phyloP scores from a whole-genome alignment of 306 rosid species.

The Cotoneaster glaucophyllus region DNA sequence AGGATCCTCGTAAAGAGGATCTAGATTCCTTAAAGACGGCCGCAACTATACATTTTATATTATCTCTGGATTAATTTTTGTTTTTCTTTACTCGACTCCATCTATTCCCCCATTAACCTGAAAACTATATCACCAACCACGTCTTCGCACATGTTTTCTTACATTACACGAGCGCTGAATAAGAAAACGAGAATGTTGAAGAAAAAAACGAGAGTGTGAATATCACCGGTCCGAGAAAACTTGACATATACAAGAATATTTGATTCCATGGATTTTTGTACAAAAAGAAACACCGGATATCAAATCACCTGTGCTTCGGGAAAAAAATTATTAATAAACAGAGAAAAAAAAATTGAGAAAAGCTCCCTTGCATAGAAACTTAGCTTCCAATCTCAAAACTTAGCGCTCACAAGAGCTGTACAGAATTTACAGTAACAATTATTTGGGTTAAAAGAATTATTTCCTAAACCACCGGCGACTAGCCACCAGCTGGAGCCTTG shows the following conservation, averaged over 20 bases:
- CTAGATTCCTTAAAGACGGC: no score
- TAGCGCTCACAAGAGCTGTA: background rate
- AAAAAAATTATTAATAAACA: background rate
- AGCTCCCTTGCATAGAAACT: background rate
- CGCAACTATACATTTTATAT: background rate
- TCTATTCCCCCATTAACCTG: background rate
- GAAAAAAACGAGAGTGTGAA: no score
- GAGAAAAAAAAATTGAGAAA: background rate
- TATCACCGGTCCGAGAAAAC: no score
- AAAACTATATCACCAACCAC: no score
- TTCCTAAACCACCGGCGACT: background rate
- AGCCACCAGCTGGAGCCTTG: slow-evolving; percentile 14
- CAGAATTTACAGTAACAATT: background rate
- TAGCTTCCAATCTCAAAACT: background rate
- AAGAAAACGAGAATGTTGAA: background rate
- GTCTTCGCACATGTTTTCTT: no score
- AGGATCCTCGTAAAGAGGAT: no score
- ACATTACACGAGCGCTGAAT: no score
- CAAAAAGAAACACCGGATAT: slow-evolving; percentile 13
- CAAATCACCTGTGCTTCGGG: slow-evolving; percentile 12
- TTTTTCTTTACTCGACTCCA: background rate
- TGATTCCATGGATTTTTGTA: slow-evolving; percentile 9
- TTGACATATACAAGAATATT: background rate
- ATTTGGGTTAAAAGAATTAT: background rate
- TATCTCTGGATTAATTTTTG: background rate